A percentile compares a stretch with the other conserved stretches of the same genome.
Evolutionary conservation across 1,284 basidiomycete species (phyloP).

Genomic region (Flammula alnicola): DNA sequence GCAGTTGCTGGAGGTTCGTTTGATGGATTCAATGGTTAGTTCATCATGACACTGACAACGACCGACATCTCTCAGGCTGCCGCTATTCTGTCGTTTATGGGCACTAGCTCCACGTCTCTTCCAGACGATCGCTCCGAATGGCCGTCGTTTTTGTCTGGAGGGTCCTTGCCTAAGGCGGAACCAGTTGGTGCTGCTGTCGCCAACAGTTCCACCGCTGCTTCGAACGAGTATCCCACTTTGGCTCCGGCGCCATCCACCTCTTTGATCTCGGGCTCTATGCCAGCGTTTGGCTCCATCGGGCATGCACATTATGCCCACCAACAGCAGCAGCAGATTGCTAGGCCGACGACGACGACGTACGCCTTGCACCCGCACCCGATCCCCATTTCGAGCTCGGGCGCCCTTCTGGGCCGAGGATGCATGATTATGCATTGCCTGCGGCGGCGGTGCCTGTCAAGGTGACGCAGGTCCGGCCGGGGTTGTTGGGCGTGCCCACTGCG

Average conservation of each 20-base stretch:
- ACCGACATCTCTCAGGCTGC: conserved; percentile 71
- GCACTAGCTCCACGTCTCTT: conserved; percentile 72
- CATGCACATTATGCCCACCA: conserved; percentile 12
- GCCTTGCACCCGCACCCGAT: conserved; percentile 31
- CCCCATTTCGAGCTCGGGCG: conserved; percentile 45
- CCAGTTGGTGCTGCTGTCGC: conserved; percentile 5
- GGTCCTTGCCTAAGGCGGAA: conserved; percentile 59
- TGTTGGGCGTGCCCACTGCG: conserved; percentile 47
- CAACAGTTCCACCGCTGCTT: conserved; percentile 5
- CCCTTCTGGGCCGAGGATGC: conserved; percentile 61
- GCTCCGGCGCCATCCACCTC: too few species aligned
- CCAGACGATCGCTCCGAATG: conserved; percentile 92
- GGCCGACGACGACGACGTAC: conserved; percentile 21
- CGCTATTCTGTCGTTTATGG: conserved; percentile 89
- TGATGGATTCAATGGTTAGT: not conserved
- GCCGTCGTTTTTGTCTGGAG: conserved; percentile 79
- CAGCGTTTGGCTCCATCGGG: conserved; percentile 18
- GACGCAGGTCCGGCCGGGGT: conserved; percentile 62
- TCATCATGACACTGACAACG: conserved; percentile 1
- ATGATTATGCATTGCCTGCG: conserved; percentile 60
- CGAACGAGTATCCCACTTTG: conserved; percentile 4
- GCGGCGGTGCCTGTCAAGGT: conserved; percentile 41
- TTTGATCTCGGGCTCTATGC: too few species aligned
- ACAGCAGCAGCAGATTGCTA: conserved; percentile 8
- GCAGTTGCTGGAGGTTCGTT: conserved; percentile 84